phyloP scores from a whole-genome alignment of 768 basidiomycete species.

The Boletus huronensis region DNA sequence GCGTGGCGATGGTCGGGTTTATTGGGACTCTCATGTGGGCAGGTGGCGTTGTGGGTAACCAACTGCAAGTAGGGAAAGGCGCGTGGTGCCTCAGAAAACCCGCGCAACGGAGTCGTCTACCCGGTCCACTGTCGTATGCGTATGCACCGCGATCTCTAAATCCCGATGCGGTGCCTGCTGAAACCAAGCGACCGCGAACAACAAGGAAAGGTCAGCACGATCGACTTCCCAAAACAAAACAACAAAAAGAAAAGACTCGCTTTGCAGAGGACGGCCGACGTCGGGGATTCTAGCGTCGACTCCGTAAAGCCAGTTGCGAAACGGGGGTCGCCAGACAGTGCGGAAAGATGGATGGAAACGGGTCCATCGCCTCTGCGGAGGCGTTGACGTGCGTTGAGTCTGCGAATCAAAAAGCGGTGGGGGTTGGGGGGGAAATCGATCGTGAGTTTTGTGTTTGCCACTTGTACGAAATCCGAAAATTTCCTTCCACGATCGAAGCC shows the following conservation, averaged over 20 bases:
- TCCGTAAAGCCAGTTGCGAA: slow-evolving; percentile 3
- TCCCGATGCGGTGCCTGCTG: slow-evolving; percentile 1
- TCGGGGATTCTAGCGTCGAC: background rate
- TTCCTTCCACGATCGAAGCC: background rate
- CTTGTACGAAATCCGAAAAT: background rate
- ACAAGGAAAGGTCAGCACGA: background rate
- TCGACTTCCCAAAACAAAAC: background rate
- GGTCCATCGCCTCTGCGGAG: slow-evolving; percentile 37
- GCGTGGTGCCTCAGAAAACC: background rate
- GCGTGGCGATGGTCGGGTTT: background rate
- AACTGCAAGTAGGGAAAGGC: background rate
- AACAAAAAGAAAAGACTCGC: background rate
- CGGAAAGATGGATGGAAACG: slow-evolving; percentile 44
- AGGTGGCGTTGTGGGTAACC: background rate
- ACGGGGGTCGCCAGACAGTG: slow-evolving; percentile 23
- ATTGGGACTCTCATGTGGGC: background rate
- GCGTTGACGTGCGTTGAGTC: slow-evolving; percentile 45
- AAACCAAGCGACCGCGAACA: background rate
- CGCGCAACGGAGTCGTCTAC: background rate
- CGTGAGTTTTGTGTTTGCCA: background rate
- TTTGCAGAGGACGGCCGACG: background rate
- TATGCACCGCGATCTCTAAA: slow-evolving; percentile 12
- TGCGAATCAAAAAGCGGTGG: slow-evolving; percentile 4
- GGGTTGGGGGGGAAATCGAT: background rate
- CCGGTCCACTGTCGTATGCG: slow-evolving; percentile 4